These are phyloP conservation scores for Chionographis japonica DNA, from an alignment of 106 monocot species.

Conservation along the genomic window DNA sequence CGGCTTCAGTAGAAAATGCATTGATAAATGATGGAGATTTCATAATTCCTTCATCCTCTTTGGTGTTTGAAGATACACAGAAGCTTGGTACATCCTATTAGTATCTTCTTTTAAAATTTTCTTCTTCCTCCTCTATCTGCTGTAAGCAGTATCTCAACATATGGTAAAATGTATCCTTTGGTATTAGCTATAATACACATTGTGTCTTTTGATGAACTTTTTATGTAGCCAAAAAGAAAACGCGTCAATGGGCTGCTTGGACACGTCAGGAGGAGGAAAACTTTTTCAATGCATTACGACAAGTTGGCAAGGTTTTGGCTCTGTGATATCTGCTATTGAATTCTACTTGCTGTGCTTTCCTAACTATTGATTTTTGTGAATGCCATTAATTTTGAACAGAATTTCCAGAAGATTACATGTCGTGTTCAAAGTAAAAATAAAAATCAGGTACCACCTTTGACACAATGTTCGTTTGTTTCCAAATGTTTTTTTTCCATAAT, in stretches of 20 bases:
- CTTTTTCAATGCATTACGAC: constrained; percentile 94
- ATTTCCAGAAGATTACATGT: constrained; percentile 95
- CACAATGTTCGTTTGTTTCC: not conserved
- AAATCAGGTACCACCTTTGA: constrained; percentile 54
- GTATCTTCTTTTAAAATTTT: not conserved
- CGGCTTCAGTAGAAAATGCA: constrained; percentile 10
- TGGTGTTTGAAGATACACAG: constrained; percentile 16
- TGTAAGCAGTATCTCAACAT: not conserved
- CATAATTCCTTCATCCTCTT: constrained; percentile 17
- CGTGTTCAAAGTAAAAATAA: constrained; percentile 96
- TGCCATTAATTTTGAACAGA: constrained; percentile 42
- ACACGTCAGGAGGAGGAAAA: constrained; percentile 97
- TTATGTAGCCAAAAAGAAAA: constrained; percentile 52
- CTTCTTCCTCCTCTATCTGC: not conserved
- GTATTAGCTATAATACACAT: not conserved
- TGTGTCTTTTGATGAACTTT: not conserved
- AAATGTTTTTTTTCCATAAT: too few species aligned
- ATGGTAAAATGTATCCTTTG: not conserved
- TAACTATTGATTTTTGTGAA: constrained; percentile 8
- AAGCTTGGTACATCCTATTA: constrained; percentile 27
- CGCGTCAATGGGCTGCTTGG: constrained; percentile 98
- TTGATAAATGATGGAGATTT: constrained; percentile 23
- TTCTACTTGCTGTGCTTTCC: constrained; percentile 1
- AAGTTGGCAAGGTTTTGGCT: constrained; percentile 85
- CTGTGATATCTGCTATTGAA: not conserved